Evolutionary conservation across 2,329 filamentous ascomycete genomes (phyloP), one percentile per base, ranked within the genome.

Genomic region (Pseudogymnoascus verrucosus): DNA sequence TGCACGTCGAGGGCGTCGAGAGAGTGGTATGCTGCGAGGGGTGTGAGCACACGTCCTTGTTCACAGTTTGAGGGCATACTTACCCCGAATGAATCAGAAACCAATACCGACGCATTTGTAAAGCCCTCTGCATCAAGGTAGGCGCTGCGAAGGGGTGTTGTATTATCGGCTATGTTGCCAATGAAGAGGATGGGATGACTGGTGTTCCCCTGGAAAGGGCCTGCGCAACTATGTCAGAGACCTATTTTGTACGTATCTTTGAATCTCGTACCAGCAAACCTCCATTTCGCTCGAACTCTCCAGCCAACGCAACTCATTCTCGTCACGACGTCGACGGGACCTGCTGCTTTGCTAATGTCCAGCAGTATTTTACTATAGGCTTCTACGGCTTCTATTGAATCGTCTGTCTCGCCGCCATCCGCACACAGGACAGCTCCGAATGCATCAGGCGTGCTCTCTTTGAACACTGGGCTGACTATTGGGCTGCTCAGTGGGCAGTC

Each of bases 41-140:
- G 21, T 40, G 31, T 67, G 23, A 51, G 28, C 26, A 8, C 21
- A 26, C 12, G 5, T 28, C 11, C 6, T 8, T 16, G 19, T n/a
- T 11, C 14, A 31, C 37, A 14, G 12, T 42, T 26, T 14, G 44
- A 14, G 8, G 14, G 14, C 7, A 4, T 8, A 71, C 78, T 72
- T 74, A 81, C 80, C 4, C 82, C 82, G 42, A 79, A 83, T 0
- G 78, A 78, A 51, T 82, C 78, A 67, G 82, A 80, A 11, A 78
- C 74, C 26, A 84, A 69, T 5, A 84, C 72, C 0, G 76, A 74
- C 0, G 80, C 81, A 12, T 75, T 76, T 0, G 74, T 74, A 61
- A 83, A 83, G 0, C 75, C 68, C 3, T 65, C 63, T 1, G 73
- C 69, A 51, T 76, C 76, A 19, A 68, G 68, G 1, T 63, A 63